These are phyloP conservation scores for Uronychia binucleata DNA, from an alignment of 73 alveolate species.

Conservation along the genomic window DNA sequence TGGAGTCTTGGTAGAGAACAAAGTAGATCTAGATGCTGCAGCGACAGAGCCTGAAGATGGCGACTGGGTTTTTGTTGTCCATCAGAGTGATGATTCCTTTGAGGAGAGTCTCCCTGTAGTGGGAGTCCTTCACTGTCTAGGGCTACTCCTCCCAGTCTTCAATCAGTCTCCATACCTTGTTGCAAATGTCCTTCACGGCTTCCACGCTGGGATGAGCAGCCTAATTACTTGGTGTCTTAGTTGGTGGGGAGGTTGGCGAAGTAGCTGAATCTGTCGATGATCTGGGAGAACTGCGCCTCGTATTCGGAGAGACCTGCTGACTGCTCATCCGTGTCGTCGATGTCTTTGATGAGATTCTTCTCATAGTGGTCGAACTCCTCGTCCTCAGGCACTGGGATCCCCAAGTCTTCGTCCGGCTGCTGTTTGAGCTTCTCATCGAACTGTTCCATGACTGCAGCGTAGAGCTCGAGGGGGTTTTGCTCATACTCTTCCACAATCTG, in stretches of 20 bases:
- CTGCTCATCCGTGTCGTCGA: neutral
- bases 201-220: neutral
- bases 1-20: slow-evolving; percentile 12
- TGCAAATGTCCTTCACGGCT: slow-evolving; percentile 28
- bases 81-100: slow-evolving; percentile 51
- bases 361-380: slow-evolving; percentile 18
- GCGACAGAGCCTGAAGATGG: slow-evolving; percentile 47
- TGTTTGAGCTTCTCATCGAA: slow-evolving; percentile 18
- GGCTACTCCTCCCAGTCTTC: slow-evolving; percentile 38
- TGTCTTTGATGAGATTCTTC: neutral
- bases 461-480: slow-evolving; percentile 9
- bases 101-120: slow-evolving; percentile 57
- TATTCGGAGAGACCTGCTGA: neutral
- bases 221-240: neutral
- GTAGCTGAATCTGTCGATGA: neutral
- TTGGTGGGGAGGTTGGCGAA: neutral
- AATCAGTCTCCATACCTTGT: slow-evolving; percentile 35
- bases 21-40: slow-evolving; percentile 43
- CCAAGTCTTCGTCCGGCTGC: neutral
- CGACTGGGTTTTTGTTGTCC: slow-evolving; percentile 44
- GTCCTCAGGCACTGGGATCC: slow-evolving; percentile 1
- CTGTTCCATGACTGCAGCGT: slow-evolving; percentile 18
- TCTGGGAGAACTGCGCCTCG: neutral
- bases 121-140: neutral
- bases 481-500: slow-evolving; percentile 29